phyloP scores from a whole-genome alignment of 306 rosid species.

The Ziziphus jujuba region DNA sequence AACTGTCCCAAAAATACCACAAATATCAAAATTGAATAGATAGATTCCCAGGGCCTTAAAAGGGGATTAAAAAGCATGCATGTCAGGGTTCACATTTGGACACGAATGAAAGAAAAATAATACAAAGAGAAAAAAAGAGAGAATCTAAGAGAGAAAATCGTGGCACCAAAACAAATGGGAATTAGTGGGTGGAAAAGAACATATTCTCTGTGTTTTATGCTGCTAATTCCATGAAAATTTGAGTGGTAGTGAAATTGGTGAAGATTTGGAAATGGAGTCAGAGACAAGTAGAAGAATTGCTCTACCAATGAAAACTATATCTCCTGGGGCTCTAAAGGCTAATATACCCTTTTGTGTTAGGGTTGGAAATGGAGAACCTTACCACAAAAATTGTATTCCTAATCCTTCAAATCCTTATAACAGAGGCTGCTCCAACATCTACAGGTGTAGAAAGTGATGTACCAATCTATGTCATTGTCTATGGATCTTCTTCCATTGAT shows the following conservation, averaged over 20 bases:
- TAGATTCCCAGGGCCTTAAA: too few relatives aligned
- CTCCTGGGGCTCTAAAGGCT: not conserved
- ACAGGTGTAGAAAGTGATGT: constrained; percentile 7
- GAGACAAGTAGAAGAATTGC: too few relatives aligned
- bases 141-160: not conserved
- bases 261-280: not conserved
- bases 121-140: not conserved
- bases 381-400: not conserved
- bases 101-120: too few relatives aligned
- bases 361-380: not conserved
- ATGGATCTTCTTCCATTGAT: too few relatives aligned
- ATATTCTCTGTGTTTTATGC: not conserved
- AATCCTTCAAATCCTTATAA: constrained; percentile 1
- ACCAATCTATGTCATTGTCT: too few relatives aligned
- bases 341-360: not conserved
- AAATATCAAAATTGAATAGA: too few relatives aligned
- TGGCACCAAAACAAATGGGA: not conserved
- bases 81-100: too few relatives aligned
- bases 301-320: not conserved
- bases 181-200: not conserved
- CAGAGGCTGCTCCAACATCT: constrained; percentile 2
- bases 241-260: too few relatives aligned
- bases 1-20: too few relatives aligned
- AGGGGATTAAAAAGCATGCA: too few relatives aligned
- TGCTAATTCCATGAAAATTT: too few relatives aligned